Conservation (phyloP, 2,329 filamentous ascomycete genomes). For the Venturia nashicola region DNA sequence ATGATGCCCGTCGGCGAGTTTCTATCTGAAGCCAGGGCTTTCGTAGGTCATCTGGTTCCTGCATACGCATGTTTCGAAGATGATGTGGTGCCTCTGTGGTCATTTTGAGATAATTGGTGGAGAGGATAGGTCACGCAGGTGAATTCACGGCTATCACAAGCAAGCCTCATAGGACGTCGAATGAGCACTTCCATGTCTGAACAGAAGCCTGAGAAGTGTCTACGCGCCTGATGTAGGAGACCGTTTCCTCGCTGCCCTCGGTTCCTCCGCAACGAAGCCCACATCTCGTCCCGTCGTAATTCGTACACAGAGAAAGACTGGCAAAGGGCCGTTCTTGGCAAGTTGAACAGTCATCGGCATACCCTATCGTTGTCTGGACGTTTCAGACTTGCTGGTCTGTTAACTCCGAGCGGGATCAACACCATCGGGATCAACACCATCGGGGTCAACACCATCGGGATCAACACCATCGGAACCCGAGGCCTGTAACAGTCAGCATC, state of each 20-base stretch:
- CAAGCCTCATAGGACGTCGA: background rate
- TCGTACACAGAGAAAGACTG: constrained; percentile 1
- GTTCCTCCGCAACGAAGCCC: background rate
- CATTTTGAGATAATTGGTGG: background rate
- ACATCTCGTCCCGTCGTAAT: no score
- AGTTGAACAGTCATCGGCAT: background rate
- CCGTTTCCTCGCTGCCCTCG: no score
- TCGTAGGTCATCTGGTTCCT: background rate
- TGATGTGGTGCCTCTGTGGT: no score
- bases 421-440: no score
- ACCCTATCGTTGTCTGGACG: background rate
- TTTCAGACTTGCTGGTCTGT: background rate
- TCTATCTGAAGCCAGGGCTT: background rate
- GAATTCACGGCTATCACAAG: background rate
- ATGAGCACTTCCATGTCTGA: background rate
- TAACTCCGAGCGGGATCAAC: background rate
- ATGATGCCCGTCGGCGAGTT: background rate
- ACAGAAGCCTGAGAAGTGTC: background rate
- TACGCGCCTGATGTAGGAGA: background rate
- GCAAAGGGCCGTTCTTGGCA: background rate
- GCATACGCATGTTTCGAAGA: background rate
- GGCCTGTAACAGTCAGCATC: background rate
- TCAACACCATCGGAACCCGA: no score
- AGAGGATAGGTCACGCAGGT: background rate
- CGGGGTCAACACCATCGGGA: no score